Base-by-base conservation (phyloP, 179 eudicot genomes). In the Nepenthes alata region DNA sequence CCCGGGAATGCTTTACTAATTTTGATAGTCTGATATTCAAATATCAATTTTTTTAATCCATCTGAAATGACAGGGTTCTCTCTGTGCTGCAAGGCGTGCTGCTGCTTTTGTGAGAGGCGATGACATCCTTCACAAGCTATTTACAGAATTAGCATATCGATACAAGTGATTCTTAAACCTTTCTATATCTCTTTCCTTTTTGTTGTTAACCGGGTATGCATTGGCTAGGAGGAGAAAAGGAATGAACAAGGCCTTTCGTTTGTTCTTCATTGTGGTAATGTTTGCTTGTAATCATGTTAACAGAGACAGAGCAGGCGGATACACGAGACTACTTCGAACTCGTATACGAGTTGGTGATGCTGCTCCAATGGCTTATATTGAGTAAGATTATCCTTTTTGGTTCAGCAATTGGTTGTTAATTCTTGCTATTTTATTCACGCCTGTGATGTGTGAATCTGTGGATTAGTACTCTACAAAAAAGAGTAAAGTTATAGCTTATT, bases 311-410 rank as follows among this genome's bases (percentile, higher is more conserved):
- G 88, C 88, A 25, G 98, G 98, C 62, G 98, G 98, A 65, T 93
- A 89, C 70, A 89, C 98, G 60, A 81, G 98, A 70, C 6, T 93
- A 73, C 87, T 93, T 39, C 86, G 98, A 66, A 89, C 98, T 37
- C 86, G 98, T 59, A 82, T 93, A 14, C 80, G 98, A 72, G 96
- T 93, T 67, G 96, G 98, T 66, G 98, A 93, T 81, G 96, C 96
- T 58, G 98, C 98, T 61, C 88, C 96, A 35, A 93, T 93, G 98
- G 98, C 96, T 11, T 93, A 89, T 70, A 89, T 93, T 15, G 98
- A 93, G 98, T 93, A 85, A 70, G 89, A 47, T 57, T 61, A 12
- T 61, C 35, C 12, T 37, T 60, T 14, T 52, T 6, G 5, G 1
- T 11, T 41, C 5, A 7, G 45, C 45, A 41, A 4, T 41, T 41